A percentile compares a stretch with the other conserved stretches of the same genome.
Evolutionary conservation across 805 yeast genomes (phyloP).

Genomic region (Lipomyces starkeyi): DNA sequence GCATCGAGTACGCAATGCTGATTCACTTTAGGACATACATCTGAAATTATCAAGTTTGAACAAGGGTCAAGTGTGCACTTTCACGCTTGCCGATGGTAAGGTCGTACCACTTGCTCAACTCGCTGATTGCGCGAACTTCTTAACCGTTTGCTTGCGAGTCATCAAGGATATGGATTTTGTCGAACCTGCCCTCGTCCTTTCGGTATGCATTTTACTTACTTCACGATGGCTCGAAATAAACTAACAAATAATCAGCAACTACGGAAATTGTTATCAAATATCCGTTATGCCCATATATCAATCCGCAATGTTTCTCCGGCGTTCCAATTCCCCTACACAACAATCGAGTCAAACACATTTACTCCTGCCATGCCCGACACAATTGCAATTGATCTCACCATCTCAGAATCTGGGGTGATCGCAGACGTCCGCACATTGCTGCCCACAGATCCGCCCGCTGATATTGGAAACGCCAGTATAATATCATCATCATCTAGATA

Average conservation of each 20-base stretch:
- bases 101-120: conserved; percentile 30
- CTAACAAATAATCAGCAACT: conserved; percentile 22
- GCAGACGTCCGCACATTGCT: conserved; percentile 36
- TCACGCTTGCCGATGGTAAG: conserved; percentile 29
- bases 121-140: conserved; percentile 32
- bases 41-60: conserved; percentile 33
- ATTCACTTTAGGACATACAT: conserved; percentile 29
- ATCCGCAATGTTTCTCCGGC: conserved; percentile 34
- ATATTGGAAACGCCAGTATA: conserved; percentile 9
- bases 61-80: conserved; percentile 25
- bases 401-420: conserved; percentile 36
- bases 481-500: conserved; percentile 19
- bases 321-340: conserved; percentile 33
- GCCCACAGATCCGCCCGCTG: conserved; percentile 22
- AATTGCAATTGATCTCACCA: conserved; percentile 27
- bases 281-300: conserved; percentile 35
- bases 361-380: conserved; percentile 25
- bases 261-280: conserved; percentile 32
- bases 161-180: conserved; percentile 35
- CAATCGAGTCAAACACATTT: conserved; percentile 28
- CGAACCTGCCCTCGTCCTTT: conserved; percentile 35
- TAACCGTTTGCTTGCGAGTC: conserved; percentile 27
- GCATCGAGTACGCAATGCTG: not conserved
- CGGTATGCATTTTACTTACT: conserved; percentile 19
- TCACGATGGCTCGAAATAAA: not conserved